Conservation (phyloP, 169 alveolate genomes). For the Plasmodium adleri region DNA sequence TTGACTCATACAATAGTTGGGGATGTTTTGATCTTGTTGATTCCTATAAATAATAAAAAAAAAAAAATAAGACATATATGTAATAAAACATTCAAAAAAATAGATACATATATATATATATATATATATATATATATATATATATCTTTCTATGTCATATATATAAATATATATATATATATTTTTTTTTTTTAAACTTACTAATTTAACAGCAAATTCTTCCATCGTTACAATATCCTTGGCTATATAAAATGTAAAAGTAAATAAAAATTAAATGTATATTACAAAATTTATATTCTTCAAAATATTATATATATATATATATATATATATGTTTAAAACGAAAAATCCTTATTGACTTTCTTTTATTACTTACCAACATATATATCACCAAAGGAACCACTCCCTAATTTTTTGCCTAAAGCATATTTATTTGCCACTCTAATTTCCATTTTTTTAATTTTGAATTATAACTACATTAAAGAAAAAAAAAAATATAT, state of each 20-base stretch:
- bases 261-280: conserved; percentile 1
- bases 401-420: conserved; percentile 98
- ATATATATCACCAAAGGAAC: conserved; percentile 99
- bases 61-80: too few relatives aligned
- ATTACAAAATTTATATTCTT: neutral
- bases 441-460: conserved; percentile 92
- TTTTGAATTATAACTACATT: conserved; percentile 54
- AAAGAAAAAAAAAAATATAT: conserved; percentile 7
- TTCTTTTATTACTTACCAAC: conserved; percentile 84
- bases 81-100: too few relatives aligned
- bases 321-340: too few relatives aligned
- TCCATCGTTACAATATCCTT: conserved; percentile 95
- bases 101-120: neutral
- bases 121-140: neutral
- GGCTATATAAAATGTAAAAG: conserved; percentile 79
- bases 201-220: conserved; percentile 97
- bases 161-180: neutral
- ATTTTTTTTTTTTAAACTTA: conserved; percentile 55
- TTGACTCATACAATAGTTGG: conserved; percentile 97
- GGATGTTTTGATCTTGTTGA: conserved; percentile 96
- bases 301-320: too few relatives aligned
- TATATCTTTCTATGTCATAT: neutral
- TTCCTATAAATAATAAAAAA: conserved; percentile 90
- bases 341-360: neutral
- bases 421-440: conserved; percentile 97